phyloP scores from a whole-genome alignment of 441 rosid species.

The Euphorbia celastroides region DNA sequence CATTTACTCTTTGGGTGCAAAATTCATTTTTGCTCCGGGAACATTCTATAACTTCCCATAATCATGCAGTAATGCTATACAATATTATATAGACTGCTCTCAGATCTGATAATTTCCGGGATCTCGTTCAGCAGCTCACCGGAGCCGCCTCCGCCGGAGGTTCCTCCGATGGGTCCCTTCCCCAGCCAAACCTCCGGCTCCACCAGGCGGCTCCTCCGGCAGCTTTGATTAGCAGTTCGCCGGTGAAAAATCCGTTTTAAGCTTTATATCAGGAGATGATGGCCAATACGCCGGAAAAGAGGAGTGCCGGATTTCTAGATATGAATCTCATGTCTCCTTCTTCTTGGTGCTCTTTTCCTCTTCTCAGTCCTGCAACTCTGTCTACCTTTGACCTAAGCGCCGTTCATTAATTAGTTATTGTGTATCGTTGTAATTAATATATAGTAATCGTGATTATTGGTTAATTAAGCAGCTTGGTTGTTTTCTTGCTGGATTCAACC shows the following conservation, averaged over 20 bases:
- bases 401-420: slow-evolving; percentile 17
- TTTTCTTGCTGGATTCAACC: background rate
- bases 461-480: background rate
- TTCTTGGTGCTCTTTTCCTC: slow-evolving; percentile 52
- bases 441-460: background rate
- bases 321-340: slow-evolving; percentile 41
- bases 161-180: background rate
- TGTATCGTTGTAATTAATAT: background rate
- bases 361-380: slow-evolving; percentile 57
- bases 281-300: slow-evolving; percentile 22
- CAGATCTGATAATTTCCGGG: slow-evolving; percentile 67
- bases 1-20: too few species aligned
- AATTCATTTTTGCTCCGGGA: too few species aligned
- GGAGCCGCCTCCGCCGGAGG: slow-evolving; percentile 50
- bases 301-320: slow-evolving; percentile 26
- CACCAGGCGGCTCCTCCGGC: slow-evolving; percentile 34
- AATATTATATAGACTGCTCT: too few species aligned
- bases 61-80: too few species aligned
- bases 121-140: slow-evolving; percentile 75
- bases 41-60: too few species aligned
- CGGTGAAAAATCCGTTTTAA: slow-evolving; percentile 20
- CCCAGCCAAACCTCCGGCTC: slow-evolving; percentile 18
- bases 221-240: slow-evolving; percentile 10
- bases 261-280: slow-evolving; percentile 28
- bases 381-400: slow-evolving; percentile 36